phyloP scores from a whole-genome alignment of 1,284 basidiomycete species.

The Trichosporon sp. region DNA sequence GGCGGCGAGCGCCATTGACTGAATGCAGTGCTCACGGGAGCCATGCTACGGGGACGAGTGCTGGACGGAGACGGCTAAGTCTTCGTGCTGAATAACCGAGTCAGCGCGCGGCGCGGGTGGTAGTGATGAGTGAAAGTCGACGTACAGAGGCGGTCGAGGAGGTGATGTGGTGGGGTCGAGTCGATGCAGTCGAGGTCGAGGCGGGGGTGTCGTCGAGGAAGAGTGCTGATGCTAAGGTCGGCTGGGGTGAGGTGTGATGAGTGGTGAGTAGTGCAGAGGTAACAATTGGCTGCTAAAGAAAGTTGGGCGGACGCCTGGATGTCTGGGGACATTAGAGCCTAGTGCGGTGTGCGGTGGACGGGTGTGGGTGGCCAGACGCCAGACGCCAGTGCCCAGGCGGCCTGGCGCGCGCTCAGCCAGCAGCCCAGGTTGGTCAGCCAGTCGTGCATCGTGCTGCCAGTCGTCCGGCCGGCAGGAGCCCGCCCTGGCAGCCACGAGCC shows the following conservation, averaged over 20 bases:
- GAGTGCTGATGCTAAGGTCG: not conserved
- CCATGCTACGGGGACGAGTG: slow-evolving; percentile 19
- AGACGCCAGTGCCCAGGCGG: not conserved
- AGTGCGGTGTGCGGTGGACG: not conserved
- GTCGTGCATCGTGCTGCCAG: slow-evolving; percentile 3
- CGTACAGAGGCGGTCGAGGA: not conserved
- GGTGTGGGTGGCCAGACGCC: too few species aligned
- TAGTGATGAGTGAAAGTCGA: slow-evolving; percentile 5
- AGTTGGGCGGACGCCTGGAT: slow-evolving; percentile 13
- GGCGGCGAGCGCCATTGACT: slow-evolving; percentile 25
- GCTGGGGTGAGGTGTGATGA: not conserved
- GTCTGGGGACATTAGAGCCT: slow-evolving; percentile 10
- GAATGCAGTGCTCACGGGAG: slow-evolving; percentile 24
- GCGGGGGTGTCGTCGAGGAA: not conserved
- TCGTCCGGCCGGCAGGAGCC: slow-evolving; percentile 1
- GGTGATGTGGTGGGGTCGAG: slow-evolving; percentile 5
- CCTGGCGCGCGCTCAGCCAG: not conserved
- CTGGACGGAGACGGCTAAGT: slow-evolving; percentile 1
- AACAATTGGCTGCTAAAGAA: slow-evolving; percentile 18
- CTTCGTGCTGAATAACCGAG: slow-evolving; percentile 10
- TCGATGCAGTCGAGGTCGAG: slow-evolving; percentile 15
- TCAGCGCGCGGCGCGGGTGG: not conserved
- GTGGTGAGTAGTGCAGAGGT: slow-evolving; percentile 18
- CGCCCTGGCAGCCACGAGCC: slow-evolving; percentile 9
- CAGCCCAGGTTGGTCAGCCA: not conserved